Base-by-base conservation (phyloP, 306 rosid genomes). In the Gastrolobium villosum region DNA sequence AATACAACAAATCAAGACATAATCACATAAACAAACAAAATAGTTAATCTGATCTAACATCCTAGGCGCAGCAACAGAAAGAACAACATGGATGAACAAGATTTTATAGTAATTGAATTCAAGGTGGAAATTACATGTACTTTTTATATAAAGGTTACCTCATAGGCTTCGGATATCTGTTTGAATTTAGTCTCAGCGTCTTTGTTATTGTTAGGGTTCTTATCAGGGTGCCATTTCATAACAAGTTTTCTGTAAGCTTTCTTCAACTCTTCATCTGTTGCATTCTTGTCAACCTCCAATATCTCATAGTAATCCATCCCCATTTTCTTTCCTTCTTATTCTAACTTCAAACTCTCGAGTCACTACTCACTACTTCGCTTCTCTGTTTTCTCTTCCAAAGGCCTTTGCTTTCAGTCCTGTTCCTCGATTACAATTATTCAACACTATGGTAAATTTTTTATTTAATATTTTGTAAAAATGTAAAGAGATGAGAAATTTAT, bases 191-290 rank as follows among this genome's bases (percentile, higher is more conserved):
- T 43, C 84, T 93, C 98, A 4, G 98, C 97, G 5, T 91, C 95
- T 70, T 86, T 93, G 78, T 89, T 91, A 32, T 91, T 88, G 83
- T 62, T 80, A 30, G 92, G 97, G 41, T 93, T 93, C 85, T 93
- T 93, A 62, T 93, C 98, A 74, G 98, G 97, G 81, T 93, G 98
- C 98, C 98, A 93, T 82, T 90, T 93, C 98, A 93, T 93, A 36
- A 93, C 98, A 73, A 93, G 93, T 66, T 87, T 93, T 81, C 88
- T 86, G 74, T 91, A 93, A 3, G 81, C 91, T 70, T 84, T 93
- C 89, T 93, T 93, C 88, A 93, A 81, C 9, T 93, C 98, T 15
- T 93, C 98, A 15, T 89, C 98, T 0, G 74, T 79, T n/a, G 89
- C 96, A 74, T 36, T 88, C 85, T 74, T 88, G 10, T 94, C 94